Percentiles rank a stretch among this genome's conserved stretches.
These are phyloP conservation scores for Globisporangium perplexum DNA, from an alignment of 352 stramenopile genomes.

Conservation along the genomic window DNA sequence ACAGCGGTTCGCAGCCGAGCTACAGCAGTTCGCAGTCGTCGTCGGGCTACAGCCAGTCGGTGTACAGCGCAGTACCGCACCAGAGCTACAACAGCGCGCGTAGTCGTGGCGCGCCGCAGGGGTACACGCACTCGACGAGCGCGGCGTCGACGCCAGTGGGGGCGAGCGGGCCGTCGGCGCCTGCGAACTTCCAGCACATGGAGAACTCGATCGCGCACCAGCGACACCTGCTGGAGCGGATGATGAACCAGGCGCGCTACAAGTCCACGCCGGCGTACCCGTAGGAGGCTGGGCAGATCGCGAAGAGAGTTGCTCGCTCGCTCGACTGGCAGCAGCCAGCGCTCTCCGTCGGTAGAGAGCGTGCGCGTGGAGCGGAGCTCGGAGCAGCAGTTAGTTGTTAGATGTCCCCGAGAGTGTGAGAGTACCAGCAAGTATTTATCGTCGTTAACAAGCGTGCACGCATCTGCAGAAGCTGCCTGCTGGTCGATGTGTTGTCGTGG, in stretches of 20 bases:
- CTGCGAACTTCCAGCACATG: slow-evolving; percentile 30
- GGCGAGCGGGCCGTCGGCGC: background rate
- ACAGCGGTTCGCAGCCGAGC: background rate
- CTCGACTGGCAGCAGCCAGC: background rate
- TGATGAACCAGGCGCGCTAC: slow-evolving; percentile 43
- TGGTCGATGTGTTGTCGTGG: too few species aligned
- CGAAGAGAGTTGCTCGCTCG: background rate
- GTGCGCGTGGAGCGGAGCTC: background rate
- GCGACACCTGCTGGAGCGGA: slow-evolving; percentile 52
- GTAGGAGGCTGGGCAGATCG: background rate
- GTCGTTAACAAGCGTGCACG: background rate
- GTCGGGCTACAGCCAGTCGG: background rate
- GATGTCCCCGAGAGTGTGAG: background rate
- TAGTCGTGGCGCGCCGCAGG: background rate
- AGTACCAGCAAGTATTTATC: background rate
- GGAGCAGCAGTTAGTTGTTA: background rate
- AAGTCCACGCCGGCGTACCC: slow-evolving; percentile 17
- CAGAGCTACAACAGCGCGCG: background rate
- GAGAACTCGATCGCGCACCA: slow-evolving; percentile 68
- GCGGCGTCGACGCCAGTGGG: background rate
- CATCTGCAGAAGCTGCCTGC: too few species aligned
- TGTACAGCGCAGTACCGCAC: background rate
- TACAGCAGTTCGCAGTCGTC: background rate
- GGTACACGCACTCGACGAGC: slow-evolving; percentile 1
- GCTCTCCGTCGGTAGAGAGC: background rate